Evolutionary conservation across 352 stramenopile genomes (phyloP).

Genomic region (Globisporangium echinulatum): DNA sequence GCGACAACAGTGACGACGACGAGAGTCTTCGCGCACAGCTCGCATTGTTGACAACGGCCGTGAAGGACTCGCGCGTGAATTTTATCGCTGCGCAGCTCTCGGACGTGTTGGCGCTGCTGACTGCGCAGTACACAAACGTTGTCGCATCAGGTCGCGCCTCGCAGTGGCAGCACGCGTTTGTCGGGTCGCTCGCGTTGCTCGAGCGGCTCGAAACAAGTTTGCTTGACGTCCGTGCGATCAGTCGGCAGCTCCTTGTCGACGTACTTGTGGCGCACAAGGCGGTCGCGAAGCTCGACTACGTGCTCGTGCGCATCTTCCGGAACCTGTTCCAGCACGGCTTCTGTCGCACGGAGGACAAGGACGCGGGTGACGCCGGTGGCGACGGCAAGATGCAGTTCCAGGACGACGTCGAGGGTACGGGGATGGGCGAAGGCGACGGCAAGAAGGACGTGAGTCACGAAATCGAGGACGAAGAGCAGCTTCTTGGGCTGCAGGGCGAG

Average conservation of each 20-base stretch:
- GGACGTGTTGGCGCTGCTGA: slow-evolving; percentile 35
- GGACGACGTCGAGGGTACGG: slow-evolving; percentile 98
- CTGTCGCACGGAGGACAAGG: slow-evolving; percentile 87
- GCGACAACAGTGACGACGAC: slow-evolving; percentile 17
- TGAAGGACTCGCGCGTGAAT: slow-evolving; percentile 74
- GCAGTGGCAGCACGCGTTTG: slow-evolving; percentile 28
- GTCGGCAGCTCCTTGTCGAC: slow-evolving; percentile 71
- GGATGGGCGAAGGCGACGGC: slow-evolving; percentile 99
- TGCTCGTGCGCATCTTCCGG: slow-evolving; percentile 95
- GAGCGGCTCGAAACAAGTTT: slow-evolving; percentile 58
- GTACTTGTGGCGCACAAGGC: slow-evolving; percentile 85
- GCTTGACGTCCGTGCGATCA: slow-evolving; percentile 65
- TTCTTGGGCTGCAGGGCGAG: slow-evolving; percentile 96
- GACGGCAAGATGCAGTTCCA: slow-evolving; percentile 93
- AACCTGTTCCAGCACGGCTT: slow-evolving; percentile 96
- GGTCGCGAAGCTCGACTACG: slow-evolving; percentile 93
- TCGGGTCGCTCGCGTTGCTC: slow-evolving; percentile 41
- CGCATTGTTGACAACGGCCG: slow-evolving; percentile 27
- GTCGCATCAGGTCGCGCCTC: slow-evolving; percentile 9
- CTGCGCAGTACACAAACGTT: slow-evolving; percentile 40
- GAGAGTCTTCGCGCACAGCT: slow-evolving; percentile 47
- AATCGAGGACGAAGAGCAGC: slow-evolving; percentile 99
- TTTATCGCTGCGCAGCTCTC: slow-evolving; percentile 57
- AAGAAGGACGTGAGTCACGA: slow-evolving; percentile 99
- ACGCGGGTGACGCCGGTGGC: slow-evolving; percentile 83